Evolutionary conservation across 2,329 filamentous ascomycete species (phyloP), one percentile per base, ranked within the genome.

Genomic region (Phoma sp.): DNA sequence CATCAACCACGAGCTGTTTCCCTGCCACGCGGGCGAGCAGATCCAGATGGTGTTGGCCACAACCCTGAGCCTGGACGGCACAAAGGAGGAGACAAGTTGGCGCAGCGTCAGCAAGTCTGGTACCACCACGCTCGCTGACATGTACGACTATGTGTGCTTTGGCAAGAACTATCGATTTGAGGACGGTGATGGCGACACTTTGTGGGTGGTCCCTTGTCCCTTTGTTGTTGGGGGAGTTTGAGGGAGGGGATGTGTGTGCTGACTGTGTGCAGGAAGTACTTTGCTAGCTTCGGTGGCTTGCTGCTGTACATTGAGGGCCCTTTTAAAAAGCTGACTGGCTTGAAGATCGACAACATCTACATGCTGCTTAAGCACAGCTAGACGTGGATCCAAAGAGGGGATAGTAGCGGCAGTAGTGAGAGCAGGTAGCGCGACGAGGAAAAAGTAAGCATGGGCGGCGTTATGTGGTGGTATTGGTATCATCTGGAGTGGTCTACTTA

Each of bases 301-400:
- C 78, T 99, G 68, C 88, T 98, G 78, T 91, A 89, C 67, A 83
- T 99, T 51, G 90, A 96, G 69, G 95, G 96, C 5, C 95, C 95
- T 2, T 95, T 96, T 77, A 96, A 95, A 82, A 97, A 96, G 81
- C 85, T 99, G 59, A 96, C 90, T 30, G 89, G 92, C 25, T 79
- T 99, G 70, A 86, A 92, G 67, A 93, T 97, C 69, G 95, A 99
- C 75, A 89, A 96, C 72, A 87, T 96, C 60, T 99, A 99, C 74
- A 84, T 99, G 57, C 83, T 98, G 57, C 81, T 96, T 66, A 99
- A 97, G 86, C 96, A 96, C 86, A 93, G 74, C 56, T 65, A 60
- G 47, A 29, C 35, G 25, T 25, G 18, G 8, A 24, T n/a, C n/a
- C 22, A 32, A 29, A 29, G 6, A 9, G 6, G 1, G 27, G 3